Evolutionary conservation across 148 eudicot species (phyloP).

Genomic region (Rhododendron mucronatum): DNA sequence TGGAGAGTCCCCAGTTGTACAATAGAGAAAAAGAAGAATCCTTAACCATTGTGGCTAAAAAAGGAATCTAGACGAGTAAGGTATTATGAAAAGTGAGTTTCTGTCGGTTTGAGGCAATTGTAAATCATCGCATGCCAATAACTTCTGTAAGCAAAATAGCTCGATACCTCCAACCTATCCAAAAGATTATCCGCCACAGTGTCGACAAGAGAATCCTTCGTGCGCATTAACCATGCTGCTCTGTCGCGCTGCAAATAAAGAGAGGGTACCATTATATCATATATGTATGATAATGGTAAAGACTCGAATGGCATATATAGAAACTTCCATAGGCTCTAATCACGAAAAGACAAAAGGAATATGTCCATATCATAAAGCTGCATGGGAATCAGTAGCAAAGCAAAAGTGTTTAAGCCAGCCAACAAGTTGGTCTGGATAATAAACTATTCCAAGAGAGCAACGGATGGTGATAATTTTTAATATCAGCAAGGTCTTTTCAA

Average conservation of each 20-base stretch:
- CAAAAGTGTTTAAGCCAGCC: background rate
- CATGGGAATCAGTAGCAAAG: background rate
- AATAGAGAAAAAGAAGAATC: background rate
- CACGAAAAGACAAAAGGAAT: background rate
- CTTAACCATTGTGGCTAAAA: background rate
- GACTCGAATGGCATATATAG: background rate
- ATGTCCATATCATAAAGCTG: background rate
- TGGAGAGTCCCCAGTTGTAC: background rate
- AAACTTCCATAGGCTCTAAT: background rate
- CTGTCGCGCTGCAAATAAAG: slow-evolving; percentile 69
- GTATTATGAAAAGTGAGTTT: background rate
- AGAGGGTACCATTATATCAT: background rate
- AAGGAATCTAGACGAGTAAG: background rate
- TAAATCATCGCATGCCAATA: background rate
- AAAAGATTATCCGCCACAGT: slow-evolving; percentile 85
- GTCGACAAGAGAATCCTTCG: slow-evolving; percentile 71
- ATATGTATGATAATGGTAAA: background rate
- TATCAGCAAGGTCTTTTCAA: background rate
- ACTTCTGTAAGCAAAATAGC: background rate
- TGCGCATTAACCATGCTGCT: slow-evolving; percentile 85
- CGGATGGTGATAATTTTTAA: background rate
- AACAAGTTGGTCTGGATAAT: background rate
- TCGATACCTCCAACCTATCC: slow-evolving; percentile 77
- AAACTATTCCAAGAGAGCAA: background rate
- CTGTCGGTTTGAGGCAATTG: background rate